phyloP scores from a whole-genome alignment of 768 basidiomycete species.

The Lactarius deliciosus region DNA sequence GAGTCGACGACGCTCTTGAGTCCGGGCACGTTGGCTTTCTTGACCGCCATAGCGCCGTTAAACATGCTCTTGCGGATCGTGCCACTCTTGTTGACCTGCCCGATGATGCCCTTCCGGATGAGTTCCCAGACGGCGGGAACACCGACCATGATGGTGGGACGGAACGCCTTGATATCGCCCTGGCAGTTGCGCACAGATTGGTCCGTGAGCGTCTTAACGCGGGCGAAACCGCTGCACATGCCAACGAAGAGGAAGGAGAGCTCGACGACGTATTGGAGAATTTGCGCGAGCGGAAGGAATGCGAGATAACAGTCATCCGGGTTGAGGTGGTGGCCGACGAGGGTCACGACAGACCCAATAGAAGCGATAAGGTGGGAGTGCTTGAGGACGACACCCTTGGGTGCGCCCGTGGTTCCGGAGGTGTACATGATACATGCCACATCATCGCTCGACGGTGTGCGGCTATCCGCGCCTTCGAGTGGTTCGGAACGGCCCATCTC shows the following conservation, averaged over 20 bases:
- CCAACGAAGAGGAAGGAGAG: constrained; percentile 71
- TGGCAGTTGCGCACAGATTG: constrained; percentile 85
- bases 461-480: constrained; percentile 48
- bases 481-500: constrained; percentile 59
- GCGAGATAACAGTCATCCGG: constrained; percentile 74
- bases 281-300: constrained; percentile 92
- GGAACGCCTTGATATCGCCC: constrained; percentile 83
- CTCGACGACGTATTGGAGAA: constrained; percentile 95
- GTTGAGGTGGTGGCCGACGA: constrained; percentile 66
- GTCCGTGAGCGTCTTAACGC: constrained; percentile 95
- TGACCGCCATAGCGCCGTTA: constrained; percentile 71
- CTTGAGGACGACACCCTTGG: constrained; percentile 90
- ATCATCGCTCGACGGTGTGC: constrained; percentile 52
- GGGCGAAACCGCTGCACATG: constrained; percentile 83
- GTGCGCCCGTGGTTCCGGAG: constrained; percentile 85
- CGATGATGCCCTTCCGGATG: constrained; percentile 90
- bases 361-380: constrained; percentile 86
- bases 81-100: constrained; percentile 72
- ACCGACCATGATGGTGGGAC: constrained; percentile 88
- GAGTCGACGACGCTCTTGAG: constrained; percentile 68
- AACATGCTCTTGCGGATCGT: constrained; percentile 73
- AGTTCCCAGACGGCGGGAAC: constrained; percentile 98
- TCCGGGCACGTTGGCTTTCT: constrained; percentile 67
- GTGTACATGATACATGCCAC: constrained; percentile 82
- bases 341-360: constrained; percentile 72